These are phyloP conservation scores for Erodium maritimum DNA, from an alignment of 345 rosid species.

Conservation along the genomic window DNA sequence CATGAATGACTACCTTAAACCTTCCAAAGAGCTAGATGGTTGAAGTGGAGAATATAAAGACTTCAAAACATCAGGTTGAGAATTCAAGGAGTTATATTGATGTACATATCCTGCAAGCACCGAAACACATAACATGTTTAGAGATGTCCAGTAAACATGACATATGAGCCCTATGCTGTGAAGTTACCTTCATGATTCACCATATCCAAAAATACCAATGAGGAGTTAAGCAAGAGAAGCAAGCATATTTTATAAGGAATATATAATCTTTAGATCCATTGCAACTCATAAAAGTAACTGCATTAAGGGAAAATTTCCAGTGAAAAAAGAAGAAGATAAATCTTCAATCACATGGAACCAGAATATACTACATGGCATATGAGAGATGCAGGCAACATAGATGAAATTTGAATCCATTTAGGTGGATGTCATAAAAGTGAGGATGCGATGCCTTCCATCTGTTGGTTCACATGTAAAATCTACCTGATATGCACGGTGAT, in stretches of 20 bases:
- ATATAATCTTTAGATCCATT: neutral
- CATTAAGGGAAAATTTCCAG: neutral
- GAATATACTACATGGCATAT: neutral
- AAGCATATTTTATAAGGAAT: neutral
- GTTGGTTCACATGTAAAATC: neutral
- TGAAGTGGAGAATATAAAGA: slow-evolving; percentile 94
- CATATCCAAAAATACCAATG: neutral
- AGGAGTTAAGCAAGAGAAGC: neutral
- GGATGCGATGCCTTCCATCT: neutral
- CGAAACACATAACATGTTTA: slow-evolving; percentile 8
- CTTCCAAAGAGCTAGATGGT: slow-evolving; percentile 83
- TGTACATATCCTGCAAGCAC: slow-evolving; percentile 63
- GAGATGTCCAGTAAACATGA: neutral
- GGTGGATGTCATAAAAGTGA: neutral
- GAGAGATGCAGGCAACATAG: neutral
- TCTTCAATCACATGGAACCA: neutral
- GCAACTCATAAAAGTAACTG: neutral
- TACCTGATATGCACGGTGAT: neutral
- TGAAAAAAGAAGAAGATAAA: neutral
- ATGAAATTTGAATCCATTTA: neutral
- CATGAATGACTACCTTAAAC: slow-evolving; percentile 44
- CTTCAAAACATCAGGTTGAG: slow-evolving; percentile 88
- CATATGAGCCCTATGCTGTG: slow-evolving; percentile 2
- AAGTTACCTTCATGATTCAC: neutral
- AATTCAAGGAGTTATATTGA: slow-evolving; percentile 69